Conservation (phyloP, 768 basidiomycete species). For the Serendipita sp. region DNA sequence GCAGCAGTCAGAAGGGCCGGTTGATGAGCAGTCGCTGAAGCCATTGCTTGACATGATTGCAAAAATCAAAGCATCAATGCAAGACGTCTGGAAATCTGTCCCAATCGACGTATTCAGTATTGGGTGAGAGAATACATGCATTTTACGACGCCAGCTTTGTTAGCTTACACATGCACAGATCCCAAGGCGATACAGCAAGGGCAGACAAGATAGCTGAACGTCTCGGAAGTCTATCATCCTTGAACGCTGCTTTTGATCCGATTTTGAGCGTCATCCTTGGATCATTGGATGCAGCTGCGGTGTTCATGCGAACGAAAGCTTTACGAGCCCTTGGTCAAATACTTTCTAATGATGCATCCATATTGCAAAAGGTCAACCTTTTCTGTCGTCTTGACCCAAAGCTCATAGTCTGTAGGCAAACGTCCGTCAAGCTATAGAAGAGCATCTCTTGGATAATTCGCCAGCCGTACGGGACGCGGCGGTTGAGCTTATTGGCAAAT, state of each 20-base stretch:
- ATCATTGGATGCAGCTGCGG: slow-evolving; percentile 69
- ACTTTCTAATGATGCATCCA: slow-evolving; percentile 72
- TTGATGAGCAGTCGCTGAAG: slow-evolving; percentile 20
- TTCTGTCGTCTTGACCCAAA: background rate
- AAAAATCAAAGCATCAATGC: slow-evolving; percentile 46
- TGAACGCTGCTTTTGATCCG: slow-evolving; percentile 69
- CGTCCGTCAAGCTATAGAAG: slow-evolving; percentile 77
- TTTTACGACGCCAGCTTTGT: background rate
- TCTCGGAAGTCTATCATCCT: slow-evolving; percentile 57
- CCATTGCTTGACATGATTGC: slow-evolving; percentile 32
- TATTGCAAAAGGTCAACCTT: slow-evolving; percentile 43
- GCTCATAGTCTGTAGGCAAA: slow-evolving; percentile 32
- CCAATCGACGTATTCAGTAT: slow-evolving; percentile 65
- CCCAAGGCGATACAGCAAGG: slow-evolving; percentile 49
- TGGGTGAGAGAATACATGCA: slow-evolving; percentile 37
- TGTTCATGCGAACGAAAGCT: slow-evolving; percentile 91
- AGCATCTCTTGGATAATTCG: slow-evolving; percentile 78
- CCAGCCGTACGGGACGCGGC: slow-evolving; percentile 93
- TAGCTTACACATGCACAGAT: background rate
- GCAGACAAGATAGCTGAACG: slow-evolving; percentile 59
- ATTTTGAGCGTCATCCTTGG: slow-evolving; percentile 65
- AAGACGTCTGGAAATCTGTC: slow-evolving; percentile 58
- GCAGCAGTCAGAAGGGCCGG: slow-evolving; percentile 24
- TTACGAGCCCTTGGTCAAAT: slow-evolving; percentile 79
- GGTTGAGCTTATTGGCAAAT: slow-evolving; percentile 94